Conservation (phyloP, 345 rosid species). For the Limnanthes douglasii region DNA sequence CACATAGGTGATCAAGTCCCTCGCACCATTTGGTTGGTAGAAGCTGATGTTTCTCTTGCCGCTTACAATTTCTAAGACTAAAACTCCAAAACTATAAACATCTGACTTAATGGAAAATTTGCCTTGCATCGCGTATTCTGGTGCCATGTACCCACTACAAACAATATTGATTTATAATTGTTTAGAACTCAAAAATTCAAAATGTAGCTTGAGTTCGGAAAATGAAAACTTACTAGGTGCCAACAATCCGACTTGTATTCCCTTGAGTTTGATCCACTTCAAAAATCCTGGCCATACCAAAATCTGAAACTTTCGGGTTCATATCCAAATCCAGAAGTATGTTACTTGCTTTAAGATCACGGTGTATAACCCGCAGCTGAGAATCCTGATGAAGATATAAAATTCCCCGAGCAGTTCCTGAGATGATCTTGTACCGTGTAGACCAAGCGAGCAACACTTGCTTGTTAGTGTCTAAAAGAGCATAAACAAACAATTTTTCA, state of each 20-base stretch:
- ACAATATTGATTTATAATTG: background rate
- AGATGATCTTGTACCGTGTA: conserved; percentile 3
- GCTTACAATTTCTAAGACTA: conserved; percentile 19
- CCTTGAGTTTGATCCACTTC: conserved; percentile 6
- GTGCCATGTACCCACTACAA: conserved; percentile 14
- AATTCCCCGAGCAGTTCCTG: conserved; percentile 5
- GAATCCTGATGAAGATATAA: conserved; percentile 10
- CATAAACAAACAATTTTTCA: background rate
- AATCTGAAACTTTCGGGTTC: conserved; percentile 10
- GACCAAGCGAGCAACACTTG: conserved; percentile 1
- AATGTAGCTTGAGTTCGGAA: background rate
- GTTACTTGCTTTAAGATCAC: conserved; percentile 10
- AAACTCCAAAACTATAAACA: conserved; percentile 19
- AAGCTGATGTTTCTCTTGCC: conserved; percentile 20
- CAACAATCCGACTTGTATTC: background rate
- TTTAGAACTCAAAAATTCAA: background rate
- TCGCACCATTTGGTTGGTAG: conserved; percentile 3
- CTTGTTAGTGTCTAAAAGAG: background rate
- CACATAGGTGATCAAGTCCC: conserved; percentile 25
- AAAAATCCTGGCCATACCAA: conserved; percentile 10
- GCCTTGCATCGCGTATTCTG: conserved; percentile 16
- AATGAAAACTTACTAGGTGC: conserved; percentile 10
- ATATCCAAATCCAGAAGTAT: conserved; percentile 2
- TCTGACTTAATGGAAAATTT: conserved; percentile 19
- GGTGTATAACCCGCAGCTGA: conserved; percentile 5